Evolutionary conservation across 805 yeast species (phyloP), one percentile per base, ranked within the genome.

Genomic region (Candida pseudoglaebosa): DNA sequence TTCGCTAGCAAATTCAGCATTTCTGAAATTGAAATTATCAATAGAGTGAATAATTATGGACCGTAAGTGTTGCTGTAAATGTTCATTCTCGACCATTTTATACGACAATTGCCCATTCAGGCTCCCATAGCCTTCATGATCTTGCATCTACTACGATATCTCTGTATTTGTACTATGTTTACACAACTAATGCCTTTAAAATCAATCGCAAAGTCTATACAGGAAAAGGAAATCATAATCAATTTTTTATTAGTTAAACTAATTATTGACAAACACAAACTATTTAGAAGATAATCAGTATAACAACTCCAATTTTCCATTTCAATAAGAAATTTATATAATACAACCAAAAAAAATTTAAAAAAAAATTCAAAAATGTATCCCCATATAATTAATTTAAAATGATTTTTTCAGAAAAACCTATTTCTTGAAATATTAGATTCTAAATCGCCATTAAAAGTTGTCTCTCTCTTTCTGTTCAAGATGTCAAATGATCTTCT

Each of bases 1-100:
- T 57, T 93, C 98, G 13, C 89, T 78, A 4, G 91, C 81, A 61
- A 93, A 87, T 53, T 82, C 89, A 1, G 98, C 97, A 19, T 90
- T 84, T 10, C 69, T 62, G 32, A 75, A 63, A 43, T 84, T 71
- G 53, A 80, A 88, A 42, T 77, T 75, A 49, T 87, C 95, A 28
- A 88, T 59, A 9, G 83, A 75, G 51, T 86, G 84, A 56, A 85
- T 64, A n/a, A 84, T 70, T 2, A 74, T 62, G 8, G 82, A 72
- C 39, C 84, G 67, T 32, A 81, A 71, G 42, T 77, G 65, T 42
- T 67, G 73, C 36, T 54, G 56, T 9, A 54, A 32, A 16, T 21
- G 26, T 6, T 14, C 35, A 32, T 32, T 32, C 24, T 32, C 35
- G 5, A 7, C 16, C 24, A 17, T 8, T 5, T 10, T 7, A 5